Evolutionary conservation across 805 yeast species (phyloP), one percentile per base, ranked within the genome.

Genomic region (Diddensiella caesifluorescens): DNA sequence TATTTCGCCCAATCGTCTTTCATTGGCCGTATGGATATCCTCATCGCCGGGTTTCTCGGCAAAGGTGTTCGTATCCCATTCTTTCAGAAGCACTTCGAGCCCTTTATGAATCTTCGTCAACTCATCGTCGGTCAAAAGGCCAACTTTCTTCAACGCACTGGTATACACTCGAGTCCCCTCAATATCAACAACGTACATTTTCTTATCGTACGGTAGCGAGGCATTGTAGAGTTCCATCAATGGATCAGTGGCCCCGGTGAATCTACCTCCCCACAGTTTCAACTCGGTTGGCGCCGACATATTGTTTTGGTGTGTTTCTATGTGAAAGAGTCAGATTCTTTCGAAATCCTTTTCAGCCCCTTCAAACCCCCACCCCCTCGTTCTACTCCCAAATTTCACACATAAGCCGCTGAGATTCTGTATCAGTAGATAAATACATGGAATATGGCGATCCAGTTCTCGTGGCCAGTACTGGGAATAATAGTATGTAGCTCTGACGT

Each of bases 11-110:
- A 92, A 71, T 59, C 98, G 76, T 69, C 99, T 84, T 69, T 92
- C 99, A 61, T 92, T 92, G 33, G 98, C 98, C 32, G 99, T 92
- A 63, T 92, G 99, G 50, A 92, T 92, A 59, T 92, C 99, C 65
- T 92, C 99, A 64, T 92, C 99, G 28, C 94, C 95, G 9, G 81
- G 75, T 59, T 84, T 80, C 59, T 80, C 94, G 9, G 68, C 80
- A 60, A 87, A 87, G 20, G 60, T 64, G 30, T 72, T 77, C 5
- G 57, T 50, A n/a, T 69, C 73, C 99, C 99, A 92, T 65, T 92
- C 99, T 39, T 67, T 67, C 54, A 76, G 72, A 51, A 92, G 83
- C 32, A 65, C 61, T 35, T 70, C 79, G 45, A 92, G 70, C 2
- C 99, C 98, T 35, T 77, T 65, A 64, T 90, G 97, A 53, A 92